Evolutionary conservation across 73 alveolate genomes (phyloP).

Genomic region (Stentor coeruleus): DNA sequence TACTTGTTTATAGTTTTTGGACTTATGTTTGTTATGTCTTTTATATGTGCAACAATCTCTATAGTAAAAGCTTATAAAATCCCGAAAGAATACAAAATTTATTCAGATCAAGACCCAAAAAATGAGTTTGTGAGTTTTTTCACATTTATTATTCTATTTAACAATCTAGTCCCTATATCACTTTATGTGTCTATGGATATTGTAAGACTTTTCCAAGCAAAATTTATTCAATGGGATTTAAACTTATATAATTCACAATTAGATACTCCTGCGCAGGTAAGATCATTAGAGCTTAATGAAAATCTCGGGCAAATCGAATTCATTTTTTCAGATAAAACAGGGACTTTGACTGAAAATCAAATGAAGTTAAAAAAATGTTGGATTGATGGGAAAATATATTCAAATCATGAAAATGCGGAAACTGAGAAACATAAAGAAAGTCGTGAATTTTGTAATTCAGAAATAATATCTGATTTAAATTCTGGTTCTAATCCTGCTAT

Average conservation of each 20-base stretch:
- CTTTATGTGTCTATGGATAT: slow-evolving; percentile 72
- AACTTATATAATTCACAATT: slow-evolving; percentile 59
- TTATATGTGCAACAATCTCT: neutral
- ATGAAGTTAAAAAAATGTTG: slow-evolving; percentile 21
- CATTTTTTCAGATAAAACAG: slow-evolving; percentile 18
- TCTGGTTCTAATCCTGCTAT: neutral
- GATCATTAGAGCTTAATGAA: slow-evolving; percentile 59
- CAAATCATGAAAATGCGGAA: neutral
- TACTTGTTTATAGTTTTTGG: neutral
- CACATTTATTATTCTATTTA: slow-evolving; percentile 67
- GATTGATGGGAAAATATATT: neutral
- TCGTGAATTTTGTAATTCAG: neutral
- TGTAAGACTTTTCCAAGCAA: slow-evolving; percentile 66
- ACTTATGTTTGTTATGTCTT: neutral
- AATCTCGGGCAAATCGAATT: slow-evolving; percentile 7
- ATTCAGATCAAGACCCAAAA: neutral
- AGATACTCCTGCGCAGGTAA: slow-evolving; percentile 60
- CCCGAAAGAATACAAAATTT: neutral
- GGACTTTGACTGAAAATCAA: slow-evolving; percentile 12
- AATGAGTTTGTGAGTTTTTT: slow-evolving; percentile 34
- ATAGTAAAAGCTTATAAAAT: neutral
- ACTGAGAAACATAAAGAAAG: neutral
- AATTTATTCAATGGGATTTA: slow-evolving; percentile 65
- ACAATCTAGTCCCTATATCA: slow-evolving; percentile 79
- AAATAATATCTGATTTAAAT: neutral